A percentile compares a stretch with the other conserved stretches of the same genome.
phyloP scores from a whole-genome alignment of 177 flowering plant species.

The Vitis hybrid region DNA sequence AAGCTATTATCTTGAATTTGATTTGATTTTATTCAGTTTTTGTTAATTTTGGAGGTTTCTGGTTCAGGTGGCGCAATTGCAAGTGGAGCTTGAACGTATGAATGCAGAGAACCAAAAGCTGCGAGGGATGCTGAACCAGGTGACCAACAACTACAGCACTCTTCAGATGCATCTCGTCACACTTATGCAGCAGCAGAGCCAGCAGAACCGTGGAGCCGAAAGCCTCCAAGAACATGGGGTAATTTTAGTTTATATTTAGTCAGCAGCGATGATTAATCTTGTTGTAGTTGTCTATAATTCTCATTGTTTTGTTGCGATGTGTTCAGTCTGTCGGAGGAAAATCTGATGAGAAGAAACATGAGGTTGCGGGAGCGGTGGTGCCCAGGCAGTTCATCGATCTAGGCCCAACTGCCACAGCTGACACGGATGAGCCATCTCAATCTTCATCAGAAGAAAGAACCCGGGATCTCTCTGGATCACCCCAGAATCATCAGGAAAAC shows the following conservation, averaged over 20 bases:
- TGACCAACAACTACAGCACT: slow-evolving; percentile 44
- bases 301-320: not conserved
- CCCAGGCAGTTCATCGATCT: slow-evolving; percentile 56
- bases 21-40: not conserved
- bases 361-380: slow-evolving; percentile 18
- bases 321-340: slow-evolving; percentile 30
- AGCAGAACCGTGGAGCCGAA: slow-evolving; percentile 11
- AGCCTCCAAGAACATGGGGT: slow-evolving; percentile 28
- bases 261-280: too few species aligned
- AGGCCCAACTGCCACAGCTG: slow-evolving; percentile 28
- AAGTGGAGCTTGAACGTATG: slow-evolving; percentile 54
- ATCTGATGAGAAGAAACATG: slow-evolving; percentile 25
- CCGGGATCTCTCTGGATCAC: slow-evolving; percentile 36
- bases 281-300: too few species aligned
- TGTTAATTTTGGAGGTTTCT: not conserved
- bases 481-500: slow-evolving; percentile 16
- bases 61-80: slow-evolving; percentile 47
- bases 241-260: not conserved
- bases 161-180: slow-evolving; percentile 51
- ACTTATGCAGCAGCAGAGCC: slow-evolving; percentile 39
- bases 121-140: slow-evolving; percentile 54
- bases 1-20: slow-evolving; percentile 2
- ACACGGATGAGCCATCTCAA: slow-evolving; percentile 36
- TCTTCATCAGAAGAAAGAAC: slow-evolving; percentile 62
- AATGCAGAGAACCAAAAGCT: slow-evolving; percentile 53